A percentile compares a stretch with the other conserved stretches of the same genome.
phyloP scores from a whole-genome alignment of 2,329 filamentous ascomycete genomes.

The Uncinocarpus reesii region DNA sequence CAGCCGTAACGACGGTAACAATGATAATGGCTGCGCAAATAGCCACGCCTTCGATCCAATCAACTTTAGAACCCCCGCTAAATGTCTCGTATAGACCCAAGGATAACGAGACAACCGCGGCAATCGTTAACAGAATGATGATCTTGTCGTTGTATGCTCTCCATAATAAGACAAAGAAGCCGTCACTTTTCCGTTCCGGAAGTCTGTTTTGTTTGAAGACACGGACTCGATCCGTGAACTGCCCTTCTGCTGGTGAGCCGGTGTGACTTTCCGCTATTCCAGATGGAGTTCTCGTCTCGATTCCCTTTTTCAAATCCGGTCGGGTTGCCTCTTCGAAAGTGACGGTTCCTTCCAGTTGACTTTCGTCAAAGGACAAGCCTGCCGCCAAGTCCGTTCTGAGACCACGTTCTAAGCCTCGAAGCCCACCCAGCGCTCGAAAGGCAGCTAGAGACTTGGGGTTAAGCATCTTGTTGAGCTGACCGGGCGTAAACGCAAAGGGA shows the following conservation, averaged over 20 bases:
- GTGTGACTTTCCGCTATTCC: conserved; percentile 7
- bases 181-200: conserved; percentile 53
- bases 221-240: conserved; percentile 48
- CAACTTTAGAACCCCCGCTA: conserved; percentile 41
- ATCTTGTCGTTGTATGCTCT: conserved; percentile 65
- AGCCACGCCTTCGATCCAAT: conserved; percentile 59
- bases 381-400: conserved; percentile 60
- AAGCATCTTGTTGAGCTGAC: conserved; percentile 74
- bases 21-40: conserved; percentile 57
- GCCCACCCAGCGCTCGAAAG: conserved; percentile 68
- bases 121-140: conserved; percentile 57
- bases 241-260: conserved; percentile 16
- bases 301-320: conserved; percentile 16
- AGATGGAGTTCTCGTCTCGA: conserved; percentile 15
- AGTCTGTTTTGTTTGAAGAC: conserved; percentile 53
- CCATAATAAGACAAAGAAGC: conserved; percentile 54
- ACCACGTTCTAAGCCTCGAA: conserved; percentile 68
- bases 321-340: conserved; percentile 60
- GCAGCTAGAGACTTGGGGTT: conserved; percentile 80
- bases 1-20: conserved; percentile 52
- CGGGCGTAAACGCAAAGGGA: conserved; percentile 68
- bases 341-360: conserved; percentile 52
- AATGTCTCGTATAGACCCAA: conserved; percentile 60
- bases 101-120: conserved; percentile 57
- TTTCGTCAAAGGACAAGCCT: conserved; percentile 70